Base-by-base conservation (phyloP, 345 rosid species). In the Populus euphratica region DNA sequence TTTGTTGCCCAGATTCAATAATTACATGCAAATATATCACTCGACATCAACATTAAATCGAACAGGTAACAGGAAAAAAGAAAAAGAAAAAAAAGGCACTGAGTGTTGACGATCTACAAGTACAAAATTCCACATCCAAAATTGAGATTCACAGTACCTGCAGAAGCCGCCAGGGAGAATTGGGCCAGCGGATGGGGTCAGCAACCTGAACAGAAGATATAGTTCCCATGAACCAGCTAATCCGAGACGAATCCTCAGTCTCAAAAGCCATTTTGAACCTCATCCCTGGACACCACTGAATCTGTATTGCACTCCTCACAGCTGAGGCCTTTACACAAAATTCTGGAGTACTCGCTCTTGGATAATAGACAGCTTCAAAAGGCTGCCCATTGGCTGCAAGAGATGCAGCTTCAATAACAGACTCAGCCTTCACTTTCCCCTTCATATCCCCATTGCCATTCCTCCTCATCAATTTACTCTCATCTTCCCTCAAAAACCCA, bases 181-280 rank as follows among this genome's bases (percentile, higher is more conserved):
- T 87, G 67, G 98, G 93, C 99, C 99, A 95, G 61, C 80, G 90
- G 47, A 90, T 82, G 36, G 91, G 90, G 70, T 95, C 97, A 41
- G 90, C 83, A 66, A 95, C 92, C 72, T 89, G 92, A 73, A 90
- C 99, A 72, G 84, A 81, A 36, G 99, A 91, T 41, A 92, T 89
- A 27, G 94, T 92, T 39, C 99, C 99, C 96, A 91, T 92, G 79
- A 95, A 95, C 98, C 99, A 95, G 79, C 99, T 95, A 43, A 95
- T 91, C 71, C 98, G 84, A 14, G 99, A 95, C 0, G 98, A 91
- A 75, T 95, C 99, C 73, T 95, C 99, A 0, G 98, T 93, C 83
- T 95, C 99, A 69, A 95, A 95, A 43, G 99, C 88, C 99, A 95
- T 95, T 79, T 95, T 95, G 80, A 95, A 95, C 84, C 97, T 87